Evolutionary conservation across 129 eudicot species (phyloP).

Genomic region (Escallonia rubra): DNA sequence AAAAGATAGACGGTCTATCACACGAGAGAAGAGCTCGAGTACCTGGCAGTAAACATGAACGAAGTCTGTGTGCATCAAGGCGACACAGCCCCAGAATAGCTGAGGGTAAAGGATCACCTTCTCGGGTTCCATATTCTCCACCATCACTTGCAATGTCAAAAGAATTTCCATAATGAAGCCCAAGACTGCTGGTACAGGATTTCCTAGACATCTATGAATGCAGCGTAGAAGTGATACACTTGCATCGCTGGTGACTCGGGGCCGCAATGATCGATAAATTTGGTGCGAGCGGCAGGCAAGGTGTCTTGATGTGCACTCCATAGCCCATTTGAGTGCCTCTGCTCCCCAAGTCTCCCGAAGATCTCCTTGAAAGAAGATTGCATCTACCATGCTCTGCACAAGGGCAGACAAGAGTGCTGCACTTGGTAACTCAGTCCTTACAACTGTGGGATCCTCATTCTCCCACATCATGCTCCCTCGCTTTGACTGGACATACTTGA

Average conservation of each 20-base stretch:
- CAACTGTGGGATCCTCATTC: constrained; percentile 88
- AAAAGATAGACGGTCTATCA: constrained; percentile 83
- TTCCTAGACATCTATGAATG: constrained; percentile 84
- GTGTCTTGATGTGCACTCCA: constrained; percentile 98
- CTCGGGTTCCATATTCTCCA: constrained; percentile 98
- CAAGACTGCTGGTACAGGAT: constrained; percentile 87
- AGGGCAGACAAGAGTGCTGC: constrained; percentile 98
- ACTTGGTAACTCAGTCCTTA: constrained; percentile 90
- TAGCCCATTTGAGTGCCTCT: constrained; percentile 97
- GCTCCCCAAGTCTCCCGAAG: constrained; percentile 97
- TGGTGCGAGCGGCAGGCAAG: constrained; percentile 98
- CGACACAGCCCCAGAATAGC: constrained; percentile 99
- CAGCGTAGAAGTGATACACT: constrained; percentile 92
- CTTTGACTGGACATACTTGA: constrained; percentile 94
- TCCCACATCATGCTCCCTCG: constrained; percentile 99
- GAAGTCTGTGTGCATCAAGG: constrained; percentile 97
- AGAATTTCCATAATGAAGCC: constrained; percentile 92
- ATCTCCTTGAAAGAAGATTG: constrained; percentile 95
- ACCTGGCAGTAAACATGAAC: constrained; percentile 96
- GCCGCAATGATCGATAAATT: constrained; percentile 90
- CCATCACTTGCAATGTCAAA: constrained; percentile 95
- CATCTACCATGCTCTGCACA: constrained; percentile 98
- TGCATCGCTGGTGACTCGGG: constrained; percentile 91
- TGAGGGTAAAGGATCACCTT: constrained; percentile 94
- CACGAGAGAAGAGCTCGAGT: constrained; percentile 90